Percentiles rank a stretch among this genome's conserved stretches.
These are phyloP conservation scores for Pseudohalonectria lignicola DNA, from an alignment of 2,329 filamentous ascomycete species.

Conservation along the genomic window DNA sequence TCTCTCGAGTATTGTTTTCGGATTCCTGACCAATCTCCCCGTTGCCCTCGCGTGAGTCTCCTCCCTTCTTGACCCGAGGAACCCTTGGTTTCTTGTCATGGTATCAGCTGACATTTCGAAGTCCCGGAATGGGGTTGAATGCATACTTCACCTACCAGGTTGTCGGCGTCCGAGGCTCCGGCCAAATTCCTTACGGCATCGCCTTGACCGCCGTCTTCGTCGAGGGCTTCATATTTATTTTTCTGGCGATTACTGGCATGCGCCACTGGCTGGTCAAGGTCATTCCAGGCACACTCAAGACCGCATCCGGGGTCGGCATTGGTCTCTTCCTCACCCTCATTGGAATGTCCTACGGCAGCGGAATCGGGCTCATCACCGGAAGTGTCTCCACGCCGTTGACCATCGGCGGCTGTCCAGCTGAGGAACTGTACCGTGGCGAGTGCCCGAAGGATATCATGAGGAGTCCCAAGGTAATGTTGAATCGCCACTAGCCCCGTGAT, in stretches of 20 bases:
- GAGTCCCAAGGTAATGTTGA: conserved; percentile 50
- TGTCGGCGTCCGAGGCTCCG: conserved; percentile 47
- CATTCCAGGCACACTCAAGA: conserved; percentile 52
- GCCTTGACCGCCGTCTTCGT: conserved; percentile 55
- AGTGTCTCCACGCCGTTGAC: conserved; percentile 59
- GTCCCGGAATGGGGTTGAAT: conserved; percentile 57
- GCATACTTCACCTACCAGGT: conserved; percentile 60
- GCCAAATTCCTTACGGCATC: conserved; percentile 44
- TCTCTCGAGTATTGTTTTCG: conserved; percentile 65
- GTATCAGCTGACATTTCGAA: conserved; percentile 17
- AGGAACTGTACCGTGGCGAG: conserved; percentile 37
- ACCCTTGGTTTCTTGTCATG: too few relatives aligned
- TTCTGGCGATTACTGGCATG: conserved; percentile 55
- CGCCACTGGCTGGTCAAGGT: conserved; percentile 62
- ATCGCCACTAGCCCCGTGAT: too few relatives aligned
- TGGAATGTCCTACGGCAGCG: conserved; percentile 64
- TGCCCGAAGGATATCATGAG: conserved; percentile 55
- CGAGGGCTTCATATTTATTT: conserved; percentile 53
- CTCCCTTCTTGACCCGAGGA: neutral
- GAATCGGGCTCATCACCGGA: conserved; percentile 74
- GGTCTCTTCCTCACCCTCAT: conserved; percentile 54
- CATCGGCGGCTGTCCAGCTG: conserved; percentile 59
- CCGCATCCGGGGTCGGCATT: conserved; percentile 54
- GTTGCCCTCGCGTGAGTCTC: conserved; percentile 57
- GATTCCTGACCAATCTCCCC: conserved; percentile 71